Conservation (phyloP, 305 asterid genomes). For the Fraxinus latifolia region DNA sequence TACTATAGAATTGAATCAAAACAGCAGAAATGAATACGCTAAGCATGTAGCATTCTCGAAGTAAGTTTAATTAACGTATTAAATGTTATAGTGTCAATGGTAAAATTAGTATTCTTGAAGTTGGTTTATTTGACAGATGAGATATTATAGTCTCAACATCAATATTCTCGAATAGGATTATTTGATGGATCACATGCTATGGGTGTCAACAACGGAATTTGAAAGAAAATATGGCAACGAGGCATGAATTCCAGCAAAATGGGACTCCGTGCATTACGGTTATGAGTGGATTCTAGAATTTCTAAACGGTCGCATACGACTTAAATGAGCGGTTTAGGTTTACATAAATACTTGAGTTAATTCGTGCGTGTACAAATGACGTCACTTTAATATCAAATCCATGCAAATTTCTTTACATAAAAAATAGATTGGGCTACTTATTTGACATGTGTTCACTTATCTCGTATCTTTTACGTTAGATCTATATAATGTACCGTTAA, state of each 20-base stretch:
- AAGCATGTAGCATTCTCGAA: too few species aligned
- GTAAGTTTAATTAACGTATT: too few species aligned
- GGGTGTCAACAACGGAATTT: background rate
- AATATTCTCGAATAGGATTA: too few species aligned
- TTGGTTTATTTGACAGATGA: too few species aligned
- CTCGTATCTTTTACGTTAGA: background rate
- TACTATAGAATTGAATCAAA: too few species aligned
- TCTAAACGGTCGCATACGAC: background rate
- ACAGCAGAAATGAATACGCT: too few species aligned
- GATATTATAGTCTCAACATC: too few species aligned
- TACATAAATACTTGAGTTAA: background rate
- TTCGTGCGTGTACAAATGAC: background rate
- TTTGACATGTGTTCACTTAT: background rate
- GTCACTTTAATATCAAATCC: background rate
- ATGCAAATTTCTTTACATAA: background rate
- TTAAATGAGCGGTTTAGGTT: background rate
- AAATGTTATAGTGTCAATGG: too few species aligned
- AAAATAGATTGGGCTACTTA: background rate
- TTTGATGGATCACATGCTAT: too few species aligned
- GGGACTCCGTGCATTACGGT: background rate
- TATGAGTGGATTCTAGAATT: background rate
- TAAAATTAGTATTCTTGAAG: too few species aligned
- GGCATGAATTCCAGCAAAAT: background rate
- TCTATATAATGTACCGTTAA: too few species aligned
- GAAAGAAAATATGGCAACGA: background rate